A percentile compares a stretch with the other conserved stretches of the same genome.
phyloP scores from a whole-genome alignment of 139 green algal genomes.

The Tetradesmus obliquus region DNA sequence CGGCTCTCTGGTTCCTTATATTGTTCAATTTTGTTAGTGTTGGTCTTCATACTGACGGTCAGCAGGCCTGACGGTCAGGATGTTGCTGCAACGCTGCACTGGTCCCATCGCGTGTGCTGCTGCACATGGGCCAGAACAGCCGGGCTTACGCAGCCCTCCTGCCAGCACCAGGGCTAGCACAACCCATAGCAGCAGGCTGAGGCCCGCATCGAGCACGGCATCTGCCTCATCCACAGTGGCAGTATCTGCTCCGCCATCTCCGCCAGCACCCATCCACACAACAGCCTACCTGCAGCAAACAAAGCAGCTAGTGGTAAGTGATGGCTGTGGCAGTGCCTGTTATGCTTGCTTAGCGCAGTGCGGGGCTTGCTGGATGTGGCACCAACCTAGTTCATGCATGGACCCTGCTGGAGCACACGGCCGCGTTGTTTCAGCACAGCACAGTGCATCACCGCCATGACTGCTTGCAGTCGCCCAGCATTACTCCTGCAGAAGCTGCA shows the following conservation, averaged over 20 bases:
- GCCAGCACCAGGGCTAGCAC: neutral
- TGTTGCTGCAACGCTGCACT: neutral
- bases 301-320: constrained; percentile 34
- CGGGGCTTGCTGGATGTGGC: too few species aligned
- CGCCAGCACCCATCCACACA: constrained; percentile 34
- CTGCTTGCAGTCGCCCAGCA: too few species aligned
- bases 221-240: neutral
- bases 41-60: neutral
- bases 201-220: neutral
- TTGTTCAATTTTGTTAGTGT: neutral
- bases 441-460: too few species aligned
- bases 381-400: too few species aligned
- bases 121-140: neutral
- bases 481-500: too few species aligned
- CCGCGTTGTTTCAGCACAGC: too few species aligned
- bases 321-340: neutral
- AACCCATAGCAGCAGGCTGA: neutral
- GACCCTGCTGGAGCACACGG: too few species aligned
- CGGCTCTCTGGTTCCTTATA: neutral
- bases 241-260: neutral
- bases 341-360: neutral
- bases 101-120: neutral
- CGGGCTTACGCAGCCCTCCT: neutral
- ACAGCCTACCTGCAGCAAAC: constrained; percentile 45
- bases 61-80: neutral